Base-by-base conservation (phyloP, 371 early-diverging fungal genomes). In the Chytridium lagenaria region DNA sequence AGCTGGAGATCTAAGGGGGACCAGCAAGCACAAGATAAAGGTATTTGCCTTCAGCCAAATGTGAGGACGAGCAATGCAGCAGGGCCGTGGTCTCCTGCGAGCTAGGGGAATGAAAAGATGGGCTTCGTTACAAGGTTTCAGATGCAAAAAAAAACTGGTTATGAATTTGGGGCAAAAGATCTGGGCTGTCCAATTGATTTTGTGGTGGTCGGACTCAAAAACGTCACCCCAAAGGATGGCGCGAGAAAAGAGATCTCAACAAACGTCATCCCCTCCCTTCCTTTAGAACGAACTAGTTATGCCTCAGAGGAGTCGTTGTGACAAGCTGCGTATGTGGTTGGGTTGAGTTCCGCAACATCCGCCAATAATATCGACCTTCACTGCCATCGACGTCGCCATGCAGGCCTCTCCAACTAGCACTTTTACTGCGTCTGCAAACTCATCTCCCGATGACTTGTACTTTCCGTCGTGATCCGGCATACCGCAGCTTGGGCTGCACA, bases 111-210 rank as follows among this genome's bases (percentile, higher is more conserved):
- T 7, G 44, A 44, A 44, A 12, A 44, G 44, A 7, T 12, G 44
- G 44, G 44, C 44, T 44, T 44, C 44, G n/a, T n/a, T n/a, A n/a
- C n/a, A n/a, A n/a, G n/a, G n/a, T n/a, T 44, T 44, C 44, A 44
- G 44, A 44, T 44, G 44, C 19, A 19, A 44, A n/a, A n/a, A n/a
- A n/a, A n/a, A n/a, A n/a, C n/a, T n/a, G n/a, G n/a, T n/a, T n/a
- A n/a, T n/a, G n/a, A n/a, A n/a, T n/a, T n/a, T n/a, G n/a, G n/a
- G n/a, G n/a, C n/a, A n/a, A n/a, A n/a, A n/a, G n/a, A n/a, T n/a
- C n/a, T n/a, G n/a, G n/a, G n/a, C n/a, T n/a, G n/a, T n/a, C n/a
- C n/a, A 44, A 12, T 44, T 44, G 44, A 44, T 12, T 44, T 44
- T 44, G 44, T 44, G 12, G 19, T 19, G 44, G 19, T 44, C 44